These are phyloP conservation scores for Clavispora phyllophila DNA, from an alignment of 805 yeast species.

Conservation along the genomic window DNA sequence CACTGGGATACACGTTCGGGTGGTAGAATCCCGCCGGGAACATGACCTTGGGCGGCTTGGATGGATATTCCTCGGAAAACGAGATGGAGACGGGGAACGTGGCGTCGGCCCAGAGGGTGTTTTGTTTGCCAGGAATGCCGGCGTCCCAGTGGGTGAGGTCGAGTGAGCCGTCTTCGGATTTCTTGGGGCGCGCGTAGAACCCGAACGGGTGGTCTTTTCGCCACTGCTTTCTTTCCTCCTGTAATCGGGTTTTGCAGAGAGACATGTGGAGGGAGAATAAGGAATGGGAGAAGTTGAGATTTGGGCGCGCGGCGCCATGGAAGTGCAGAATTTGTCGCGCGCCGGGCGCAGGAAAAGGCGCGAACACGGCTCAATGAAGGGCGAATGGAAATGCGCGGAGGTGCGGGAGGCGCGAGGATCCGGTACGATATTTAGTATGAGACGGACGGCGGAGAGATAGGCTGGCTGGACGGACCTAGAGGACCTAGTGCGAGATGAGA, in stretches of 20 bases:
- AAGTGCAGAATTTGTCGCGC: not conserved
- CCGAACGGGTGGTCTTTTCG: conserved; percentile 98
- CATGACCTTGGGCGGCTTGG: conserved; percentile 92
- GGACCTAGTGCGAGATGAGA: no score
- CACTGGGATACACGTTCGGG: conserved; percentile 97
- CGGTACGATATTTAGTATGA: no score
- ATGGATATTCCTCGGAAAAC: conserved; percentile 90
- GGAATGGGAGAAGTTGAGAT: not conserved
- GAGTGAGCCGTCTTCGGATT: conserved; percentile 74
- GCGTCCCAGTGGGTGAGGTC: conserved; percentile 88
- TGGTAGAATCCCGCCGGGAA: conserved; percentile 91
- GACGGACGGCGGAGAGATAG: no score
- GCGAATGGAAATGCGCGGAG: not conserved
- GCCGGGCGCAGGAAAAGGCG: not conserved
- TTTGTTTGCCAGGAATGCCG: conserved; percentile 90
- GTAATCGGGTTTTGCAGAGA: conserved; percentile 76
- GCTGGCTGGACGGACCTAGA: no score
- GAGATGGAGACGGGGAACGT: conserved; percentile 74
- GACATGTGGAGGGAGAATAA: conserved; percentile 30
- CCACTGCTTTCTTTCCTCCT: conserved; percentile 97
- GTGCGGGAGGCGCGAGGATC: no score
- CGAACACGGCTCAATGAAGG: no score
- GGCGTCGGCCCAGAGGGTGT: conserved; percentile 89
- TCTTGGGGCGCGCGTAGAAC: conserved; percentile 86
- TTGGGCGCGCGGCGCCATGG: not conserved